Percentiles rank a stretch among this genome's conserved stretches.
Conservation (phyloP, 2,329 filamentous ascomycete genomes). For the Stagonosporopsis cucurbitacearum region DNA sequence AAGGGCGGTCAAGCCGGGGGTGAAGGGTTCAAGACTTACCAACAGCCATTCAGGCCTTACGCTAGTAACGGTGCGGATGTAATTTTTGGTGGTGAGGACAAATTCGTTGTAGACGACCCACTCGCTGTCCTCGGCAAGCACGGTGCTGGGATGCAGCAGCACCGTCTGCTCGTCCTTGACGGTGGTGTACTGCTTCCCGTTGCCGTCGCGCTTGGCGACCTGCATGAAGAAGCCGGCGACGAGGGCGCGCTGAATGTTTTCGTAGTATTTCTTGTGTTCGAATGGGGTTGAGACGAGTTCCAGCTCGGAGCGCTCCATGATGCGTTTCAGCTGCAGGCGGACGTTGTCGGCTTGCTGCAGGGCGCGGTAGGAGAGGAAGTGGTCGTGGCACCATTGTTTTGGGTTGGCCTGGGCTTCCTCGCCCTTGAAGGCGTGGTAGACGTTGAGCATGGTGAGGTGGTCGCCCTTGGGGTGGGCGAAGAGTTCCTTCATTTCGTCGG, state of each 20-base stretch:
- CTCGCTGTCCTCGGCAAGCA: slow-evolving; percentile 85
- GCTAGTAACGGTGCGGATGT: slow-evolving; percentile 90
- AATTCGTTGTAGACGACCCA: slow-evolving; percentile 99
- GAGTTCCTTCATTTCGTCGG: slow-evolving; percentile 95
- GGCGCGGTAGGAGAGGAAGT: slow-evolving; percentile 89
- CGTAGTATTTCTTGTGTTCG: slow-evolving; percentile 96
- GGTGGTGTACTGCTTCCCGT: slow-evolving; percentile 89
- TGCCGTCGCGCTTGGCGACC: slow-evolving; percentile 89
- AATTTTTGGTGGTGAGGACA: slow-evolving; percentile 97
- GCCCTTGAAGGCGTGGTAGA: slow-evolving; percentile 95
- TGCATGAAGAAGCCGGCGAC: slow-evolving; percentile 99
- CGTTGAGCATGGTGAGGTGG: slow-evolving; percentile 94
- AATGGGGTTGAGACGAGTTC: slow-evolving; percentile 89
- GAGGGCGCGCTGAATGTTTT: slow-evolving; percentile 91
- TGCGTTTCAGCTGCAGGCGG: slow-evolving; percentile 86
- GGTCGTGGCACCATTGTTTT: slow-evolving; percentile 95
- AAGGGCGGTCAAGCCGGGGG: too few species aligned
- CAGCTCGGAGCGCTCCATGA: slow-evolving; percentile 92
- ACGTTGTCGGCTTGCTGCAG: slow-evolving; percentile 94
- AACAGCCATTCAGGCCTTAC: slow-evolving; percentile 94
- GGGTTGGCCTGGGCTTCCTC: slow-evolving; percentile 71
- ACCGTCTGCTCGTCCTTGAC: slow-evolving; percentile 97
- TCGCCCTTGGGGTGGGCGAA: slow-evolving; percentile 95
- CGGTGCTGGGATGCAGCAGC: slow-evolving; percentile 90
- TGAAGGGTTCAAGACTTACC: too few species aligned